These are phyloP conservation scores for Phytomonas sp. DNA, from an alignment of 208 protist species.

Conservation along the genomic window DNA sequence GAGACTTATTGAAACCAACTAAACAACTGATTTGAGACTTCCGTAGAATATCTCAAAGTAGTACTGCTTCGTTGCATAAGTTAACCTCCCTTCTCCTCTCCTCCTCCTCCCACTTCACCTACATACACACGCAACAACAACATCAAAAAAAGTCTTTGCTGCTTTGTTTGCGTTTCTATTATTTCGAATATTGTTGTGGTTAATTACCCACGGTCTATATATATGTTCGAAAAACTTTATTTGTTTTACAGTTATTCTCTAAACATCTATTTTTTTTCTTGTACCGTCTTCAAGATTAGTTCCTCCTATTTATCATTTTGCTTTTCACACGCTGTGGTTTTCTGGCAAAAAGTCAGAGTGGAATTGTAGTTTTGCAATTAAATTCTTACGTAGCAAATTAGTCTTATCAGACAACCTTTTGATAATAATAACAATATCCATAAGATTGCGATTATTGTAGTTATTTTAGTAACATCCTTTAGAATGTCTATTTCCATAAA, in stretches of 20 bases:
- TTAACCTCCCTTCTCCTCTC: too few species aligned
- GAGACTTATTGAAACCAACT: neutral
- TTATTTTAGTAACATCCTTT: slow-evolving; percentile 12
- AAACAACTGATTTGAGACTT: neutral
- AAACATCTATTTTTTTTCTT: neutral
- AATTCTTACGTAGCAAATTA: slow-evolving; percentile 3
- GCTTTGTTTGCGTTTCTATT: neutral
- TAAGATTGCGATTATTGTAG: slow-evolving; percentile 1
- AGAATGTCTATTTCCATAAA: slow-evolving; percentile 35
- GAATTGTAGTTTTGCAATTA: slow-evolving; percentile 5
- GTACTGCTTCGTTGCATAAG: too few species aligned
- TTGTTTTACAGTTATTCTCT: neutral
- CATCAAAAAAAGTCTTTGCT: neutral
- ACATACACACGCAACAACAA: slow-evolving; percentile 4
- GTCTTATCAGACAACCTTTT: slow-evolving; percentile 1
- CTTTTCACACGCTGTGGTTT: neutral
- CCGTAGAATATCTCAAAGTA: neutral
- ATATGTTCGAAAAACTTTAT: neutral
- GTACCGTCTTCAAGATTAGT: neutral
- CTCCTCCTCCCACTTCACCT: too few species aligned
- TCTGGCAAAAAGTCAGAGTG: neutral
- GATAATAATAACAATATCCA: neutral
- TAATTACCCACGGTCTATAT: neutral
- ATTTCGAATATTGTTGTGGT: neutral
- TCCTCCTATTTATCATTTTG: neutral